A percentile compares a stretch with the other conserved stretches of the same genome.
phyloP scores from a whole-genome alignment of 2,329 filamentous ascomycete species.

The Whalleya microplaca region DNA sequence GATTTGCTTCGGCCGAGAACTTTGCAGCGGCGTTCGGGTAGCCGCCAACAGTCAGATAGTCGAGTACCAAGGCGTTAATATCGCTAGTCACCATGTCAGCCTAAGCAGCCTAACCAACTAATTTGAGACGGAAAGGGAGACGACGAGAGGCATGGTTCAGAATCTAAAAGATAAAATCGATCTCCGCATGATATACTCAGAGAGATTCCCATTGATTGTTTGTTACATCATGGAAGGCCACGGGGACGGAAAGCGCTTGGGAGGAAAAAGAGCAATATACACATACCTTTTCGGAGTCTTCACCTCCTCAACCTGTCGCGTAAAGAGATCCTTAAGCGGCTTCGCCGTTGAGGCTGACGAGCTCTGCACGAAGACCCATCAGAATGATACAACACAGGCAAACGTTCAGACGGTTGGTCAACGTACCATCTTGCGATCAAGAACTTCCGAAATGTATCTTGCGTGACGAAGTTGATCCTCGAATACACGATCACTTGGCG shows the following conservation, averaged over 20 bases:
- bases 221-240: constrained; percentile 53
- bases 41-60: constrained; percentile 95
- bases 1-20: constrained; percentile 92
- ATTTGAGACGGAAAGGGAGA: constrained; percentile 6
- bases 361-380: constrained; percentile 50
- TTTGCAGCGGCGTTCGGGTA: constrained; percentile 91
- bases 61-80: constrained; percentile 92
- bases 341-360: constrained; percentile 76
- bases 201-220: constrained; percentile 99
- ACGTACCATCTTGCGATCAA: constrained; percentile 31
- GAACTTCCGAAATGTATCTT: constrained; percentile 19
- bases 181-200: constrained; percentile 94
- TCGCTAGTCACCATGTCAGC: constrained; percentile 62
- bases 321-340: constrained; percentile 74
- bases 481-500: constrained; percentile 21
- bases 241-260: constrained; percentile 10
- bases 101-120: not conserved
- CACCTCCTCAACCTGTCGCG: constrained; percentile 79
- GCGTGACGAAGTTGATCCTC: constrained; percentile 28
- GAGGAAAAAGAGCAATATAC: constrained; percentile 39
- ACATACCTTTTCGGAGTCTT: constrained; percentile 91
- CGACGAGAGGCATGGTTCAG: constrained; percentile 25
- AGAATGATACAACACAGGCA: constrained; percentile 6
- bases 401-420: not conserved
- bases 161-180: constrained; percentile 52